Base-by-base conservation (phyloP, 2,329 filamentous ascomycete species). In the Aspergillus felis region DNA sequence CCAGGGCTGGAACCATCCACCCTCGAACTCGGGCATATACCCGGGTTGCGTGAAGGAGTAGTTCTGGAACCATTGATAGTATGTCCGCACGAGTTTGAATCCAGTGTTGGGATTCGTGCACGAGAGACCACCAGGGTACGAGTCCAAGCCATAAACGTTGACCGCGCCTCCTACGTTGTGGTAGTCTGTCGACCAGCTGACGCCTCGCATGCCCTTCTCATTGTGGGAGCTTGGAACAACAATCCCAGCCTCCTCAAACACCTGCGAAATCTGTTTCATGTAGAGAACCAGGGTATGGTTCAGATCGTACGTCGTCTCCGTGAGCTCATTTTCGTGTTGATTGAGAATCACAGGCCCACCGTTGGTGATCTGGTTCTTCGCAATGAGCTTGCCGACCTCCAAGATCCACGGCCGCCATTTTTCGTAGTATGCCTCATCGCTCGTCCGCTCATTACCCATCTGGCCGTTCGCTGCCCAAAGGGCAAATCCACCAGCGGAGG, bases 21-120 rank as follows among this genome's bases (percentile, higher is more conserved):
- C 80, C 63, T 83, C 76, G 29, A 84, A 83, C 63, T 83, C 82
- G 4, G 82, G 77, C 0, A 84, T 64, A 56, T 77, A 83, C 50
- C 76, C 75, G 1, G 82, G 82, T 62, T 84, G 82, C 1, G 81
- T 82, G 50, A 70, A 79, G 0, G 81, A 81, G 55, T 82, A 82
- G 44, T 81, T 79, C n/a, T 78, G 74, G 60, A 85, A 85, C 80
- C 81, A 84, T 60, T 84, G 77, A 58, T 81, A 80, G 62, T 84
- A 85, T 4, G 76, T 82, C 27, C 81, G 76, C 2, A 81, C 74
- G 1, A 83, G 67, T 28, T 72, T 79, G 63, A 82, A 84, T 1
- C 80, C 81, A 6, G 72, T 70, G 48, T 79, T 69, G 0, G 73
- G 73, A 54, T 83, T 81, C 1, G 77, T 81, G 64, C 82, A 84